phyloP scores from a whole-genome alignment of 164 flowering plant genomes.

The Euptelea pleiosperma region DNA sequence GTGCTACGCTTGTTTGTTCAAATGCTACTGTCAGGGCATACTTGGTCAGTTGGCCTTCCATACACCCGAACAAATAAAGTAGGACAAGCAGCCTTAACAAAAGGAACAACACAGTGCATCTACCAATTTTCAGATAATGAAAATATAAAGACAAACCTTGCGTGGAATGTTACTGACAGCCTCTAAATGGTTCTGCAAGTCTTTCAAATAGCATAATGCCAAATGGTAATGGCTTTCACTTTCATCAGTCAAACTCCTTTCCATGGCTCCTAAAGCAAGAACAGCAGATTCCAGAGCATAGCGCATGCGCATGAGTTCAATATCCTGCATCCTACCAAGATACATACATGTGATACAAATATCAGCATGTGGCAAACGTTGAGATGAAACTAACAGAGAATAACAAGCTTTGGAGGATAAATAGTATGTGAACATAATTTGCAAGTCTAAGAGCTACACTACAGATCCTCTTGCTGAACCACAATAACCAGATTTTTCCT shows the following conservation, averaged over 20 bases:
- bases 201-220: constrained; percentile 56
- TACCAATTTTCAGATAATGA: background rate
- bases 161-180: constrained; percentile 68
- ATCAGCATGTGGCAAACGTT: too few species aligned
- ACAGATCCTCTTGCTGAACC: too few species aligned
- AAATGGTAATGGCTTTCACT: constrained; percentile 33
- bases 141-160: constrained; percentile 51
- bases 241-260: constrained; percentile 40
- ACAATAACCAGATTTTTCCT: too few species aligned
- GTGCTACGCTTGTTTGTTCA: too few species aligned
- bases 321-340: constrained; percentile 74
- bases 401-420: too few species aligned
- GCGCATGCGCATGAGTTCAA: constrained; percentile 97
- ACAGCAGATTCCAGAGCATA: constrained; percentile 82
- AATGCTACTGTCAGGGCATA: too few species aligned
- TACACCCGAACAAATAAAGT: too few species aligned
- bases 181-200: constrained; percentile 69
- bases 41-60: too few species aligned
- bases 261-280: constrained; percentile 86
- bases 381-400: background rate
- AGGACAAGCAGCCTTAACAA: background rate
- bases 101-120: background rate
- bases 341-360: constrained; percentile 7
- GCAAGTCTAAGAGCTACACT: background rate
- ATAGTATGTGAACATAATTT: background rate